Evolutionary conservation across 352 stramenopile genomes (phyloP), one percentile per base, ranked within the genome.

Genomic region (Lagenidium sp.): DNA sequence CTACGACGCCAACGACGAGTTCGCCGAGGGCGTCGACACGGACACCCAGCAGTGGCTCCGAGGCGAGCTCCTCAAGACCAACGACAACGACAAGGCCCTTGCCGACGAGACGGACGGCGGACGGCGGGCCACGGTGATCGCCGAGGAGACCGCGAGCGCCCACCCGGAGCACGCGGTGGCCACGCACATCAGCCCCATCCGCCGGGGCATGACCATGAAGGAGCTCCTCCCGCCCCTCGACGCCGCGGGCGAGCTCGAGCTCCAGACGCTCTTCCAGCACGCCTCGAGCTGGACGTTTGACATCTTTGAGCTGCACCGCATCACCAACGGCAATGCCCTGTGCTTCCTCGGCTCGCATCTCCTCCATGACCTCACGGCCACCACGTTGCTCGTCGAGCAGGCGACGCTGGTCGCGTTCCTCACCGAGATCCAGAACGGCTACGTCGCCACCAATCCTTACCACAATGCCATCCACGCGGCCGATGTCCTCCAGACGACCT

Each of bases 381-480:
- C 72, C 32, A 74, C 65, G 12, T 46, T 94, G 4, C 55, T 71
- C 34, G 83, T 91, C 36, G 73, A 90, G 22, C 58, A 67, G 34
- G 53, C 48, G 18, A 53, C 80, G 18, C 60, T 92, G 5, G 78
- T 86, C 10, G 69, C 63, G 31, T 94, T 94, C 35, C 41, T 94
- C 6, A 43, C 83, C 11, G 82, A 92, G 44, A 91, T 94, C 35
- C 82, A 94, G 49, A 60, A 72, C 22, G 82, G 80, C 1, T 94
- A 94, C 44, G 56, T 88, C 22, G 48, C 68, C 1, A 81, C 69
- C 13, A 94, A 95, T 36, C 76, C 85, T 10, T 96, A 96, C 46
- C 85, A 96, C 60, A 96, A 95, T 52, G 60, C 68, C 5, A 92
- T 92, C 29, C 85, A 96, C 50, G 85, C 82, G 0, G 81, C 83